Conservation (phyloP, 2,329 filamentous ascomycete species). For the Periconia digitata region DNA sequence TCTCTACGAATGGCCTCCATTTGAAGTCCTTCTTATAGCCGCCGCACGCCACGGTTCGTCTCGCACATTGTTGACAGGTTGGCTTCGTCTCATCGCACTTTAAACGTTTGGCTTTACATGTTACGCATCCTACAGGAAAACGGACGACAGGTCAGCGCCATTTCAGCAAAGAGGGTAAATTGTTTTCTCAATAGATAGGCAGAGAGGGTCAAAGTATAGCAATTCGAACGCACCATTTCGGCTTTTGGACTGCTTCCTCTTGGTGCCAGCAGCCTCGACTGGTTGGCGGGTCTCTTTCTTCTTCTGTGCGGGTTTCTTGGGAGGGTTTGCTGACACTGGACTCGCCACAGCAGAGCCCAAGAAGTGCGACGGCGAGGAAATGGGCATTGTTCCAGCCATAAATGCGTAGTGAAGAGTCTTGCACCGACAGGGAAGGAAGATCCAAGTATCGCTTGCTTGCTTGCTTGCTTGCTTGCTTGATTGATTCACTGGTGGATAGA, state of each 20-base stretch:
- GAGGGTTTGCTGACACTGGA: conserved; percentile 12
- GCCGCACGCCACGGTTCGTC: conserved; percentile 65
- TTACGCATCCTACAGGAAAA: conserved; percentile 62
- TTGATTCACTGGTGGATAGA: too few species aligned
- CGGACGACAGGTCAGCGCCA: conserved; percentile 14
- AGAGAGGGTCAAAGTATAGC: not conserved
- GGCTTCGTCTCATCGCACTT: conserved; percentile 76
- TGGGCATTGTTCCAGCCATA: conserved; percentile 60
- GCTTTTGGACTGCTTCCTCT: conserved; percentile 74
- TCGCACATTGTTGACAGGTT: conserved; percentile 66
- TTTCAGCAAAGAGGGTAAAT: conserved; percentile 9
- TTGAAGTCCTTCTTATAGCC: conserved; percentile 77
- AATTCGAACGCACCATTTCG: conserved; percentile 63
- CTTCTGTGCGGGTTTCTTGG: conserved; percentile 29
- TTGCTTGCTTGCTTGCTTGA: too few species aligned
- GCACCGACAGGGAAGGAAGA: too few species aligned
- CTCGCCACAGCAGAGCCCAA: conserved; percentile 11
- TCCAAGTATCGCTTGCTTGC: too few species aligned
- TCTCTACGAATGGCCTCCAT: conserved; percentile 71
- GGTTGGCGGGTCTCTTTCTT: not conserved
- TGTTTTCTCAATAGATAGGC: not conserved
- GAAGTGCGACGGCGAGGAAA: conserved; percentile 60
- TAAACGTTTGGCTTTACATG: conserved; percentile 71
- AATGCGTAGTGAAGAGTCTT: conserved; percentile 6
- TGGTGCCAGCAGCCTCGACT: conserved; percentile 40